Conservation (phyloP, 371 early-diverging fungal genomes). For the Lichtheimia hyalospora region DNA sequence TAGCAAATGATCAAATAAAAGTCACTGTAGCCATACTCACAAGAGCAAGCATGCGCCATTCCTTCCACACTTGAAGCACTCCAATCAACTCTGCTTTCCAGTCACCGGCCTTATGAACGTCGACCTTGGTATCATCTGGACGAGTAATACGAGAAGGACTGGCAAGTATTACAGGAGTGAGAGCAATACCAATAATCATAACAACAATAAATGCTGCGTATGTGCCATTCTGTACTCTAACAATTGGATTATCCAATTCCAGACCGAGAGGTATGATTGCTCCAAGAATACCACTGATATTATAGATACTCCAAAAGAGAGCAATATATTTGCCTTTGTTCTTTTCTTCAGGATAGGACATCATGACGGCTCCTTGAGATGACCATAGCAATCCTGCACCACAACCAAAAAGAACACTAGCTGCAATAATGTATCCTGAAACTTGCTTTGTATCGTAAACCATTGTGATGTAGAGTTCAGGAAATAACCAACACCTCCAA, state of each 20-base stretch:
- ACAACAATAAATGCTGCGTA: conserved; percentile 65
- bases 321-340: conserved; percentile 70
- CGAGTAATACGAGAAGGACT: conserved; percentile 57
- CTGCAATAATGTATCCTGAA: conserved; percentile 38
- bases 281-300: conserved; percentile 76
- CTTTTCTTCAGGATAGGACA: conserved; percentile 58
- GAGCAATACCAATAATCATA: conserved; percentile 54
- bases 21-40: no score
- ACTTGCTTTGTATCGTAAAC: conserved; percentile 39
- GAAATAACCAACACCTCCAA: conserved; percentile 45
- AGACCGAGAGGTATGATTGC: conserved; percentile 61
- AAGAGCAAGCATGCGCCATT: conserved; percentile 54
- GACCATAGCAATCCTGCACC: conserved; percentile 59
- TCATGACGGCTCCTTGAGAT: conserved; percentile 62
- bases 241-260: conserved; percentile 44
- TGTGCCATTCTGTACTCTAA: conserved; percentile 45
- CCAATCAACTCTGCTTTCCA: conserved; percentile 50
- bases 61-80: conserved; percentile 56
- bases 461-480: conserved; percentile 53
- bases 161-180: conserved; percentile 50
- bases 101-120: conserved; percentile 43
- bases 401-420: conserved; percentile 59
- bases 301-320: conserved; percentile 74
- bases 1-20: no score
- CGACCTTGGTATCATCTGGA: conserved; percentile 58